Evolutionary conservation across 2,329 filamentous ascomycete species (phyloP).

Genomic region (Phialophora expanda): DNA sequence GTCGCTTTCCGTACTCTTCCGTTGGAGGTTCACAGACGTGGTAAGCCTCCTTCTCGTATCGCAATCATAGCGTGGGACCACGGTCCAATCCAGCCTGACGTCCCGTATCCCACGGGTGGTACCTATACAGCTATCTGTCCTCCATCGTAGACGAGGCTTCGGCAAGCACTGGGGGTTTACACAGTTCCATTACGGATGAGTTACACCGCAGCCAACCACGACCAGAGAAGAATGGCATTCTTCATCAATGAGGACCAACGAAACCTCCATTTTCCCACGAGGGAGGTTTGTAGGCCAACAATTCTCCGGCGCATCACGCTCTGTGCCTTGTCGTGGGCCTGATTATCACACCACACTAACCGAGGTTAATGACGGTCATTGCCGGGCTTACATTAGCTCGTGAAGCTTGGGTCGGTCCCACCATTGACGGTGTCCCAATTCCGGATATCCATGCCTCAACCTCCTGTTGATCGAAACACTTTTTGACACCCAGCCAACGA

Average conservation of each 20-base stretch:
- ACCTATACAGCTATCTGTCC: neutral
- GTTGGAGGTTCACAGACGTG: neutral
- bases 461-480: slow-evolving; percentile 19
- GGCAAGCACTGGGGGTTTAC: neutral
- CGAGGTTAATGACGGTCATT: slow-evolving; percentile 31
- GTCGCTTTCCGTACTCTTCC: neutral
- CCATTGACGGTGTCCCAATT: slow-evolving; percentile 26
- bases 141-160: neutral
- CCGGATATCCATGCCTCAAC: slow-evolving; percentile 16
- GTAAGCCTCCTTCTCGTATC: neutral
- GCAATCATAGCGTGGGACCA: neutral
- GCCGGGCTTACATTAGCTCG: slow-evolving; percentile 22
- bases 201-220: neutral
- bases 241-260: neutral
- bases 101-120: neutral
- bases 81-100: neutral
- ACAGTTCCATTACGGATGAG: neutral
- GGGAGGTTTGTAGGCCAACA: neutral
- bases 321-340: slow-evolving; percentile 11
- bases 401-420: slow-evolving; percentile 11
- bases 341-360: slow-evolving; percentile 35
- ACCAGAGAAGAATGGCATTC: neutral
- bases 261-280: neutral
- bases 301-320: slow-evolving; percentile 10
- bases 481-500: slow-evolving; percentile 12